A percentile compares a stretch with the other conserved stretches of the same genome.
phyloP scores from a whole-genome alignment of 2,329 filamentous ascomycete species.

The Chaetomiaceae sp. region DNA sequence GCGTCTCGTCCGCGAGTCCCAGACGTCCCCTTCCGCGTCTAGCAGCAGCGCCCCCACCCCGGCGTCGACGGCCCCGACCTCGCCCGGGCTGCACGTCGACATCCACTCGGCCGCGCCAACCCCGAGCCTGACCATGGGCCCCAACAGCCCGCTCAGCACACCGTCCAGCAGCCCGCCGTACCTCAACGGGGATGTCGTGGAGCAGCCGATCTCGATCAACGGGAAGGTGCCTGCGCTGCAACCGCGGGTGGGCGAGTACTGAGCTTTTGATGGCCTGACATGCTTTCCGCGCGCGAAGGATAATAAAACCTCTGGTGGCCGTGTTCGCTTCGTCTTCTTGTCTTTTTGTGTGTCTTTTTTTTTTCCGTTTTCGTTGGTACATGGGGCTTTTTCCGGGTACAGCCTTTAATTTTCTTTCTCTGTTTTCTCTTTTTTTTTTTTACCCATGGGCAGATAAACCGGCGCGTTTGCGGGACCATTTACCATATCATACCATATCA shows the following conservation, averaged over 20 bases:
- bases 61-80: slow-evolving; percentile 28
- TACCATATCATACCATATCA: no score
- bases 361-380: no score
- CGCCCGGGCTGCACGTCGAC: slow-evolving; percentile 41
- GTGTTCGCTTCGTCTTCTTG: neutral
- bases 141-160: slow-evolving; percentile 51
- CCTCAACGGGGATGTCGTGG: slow-evolving; percentile 53
- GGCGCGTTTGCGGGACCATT: no score
- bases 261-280: no score
- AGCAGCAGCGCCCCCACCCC: slow-evolving; percentile 26
- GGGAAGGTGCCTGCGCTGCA: neutral
- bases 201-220: slow-evolving; percentile 30
- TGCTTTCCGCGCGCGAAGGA: no score
- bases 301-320: no score
- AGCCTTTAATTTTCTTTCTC: neutral
- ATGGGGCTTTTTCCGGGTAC: no score
- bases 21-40: slow-evolving; percentile 16
- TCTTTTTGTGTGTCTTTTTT: neutral
- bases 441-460: neutral
- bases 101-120: slow-evolving; percentile 54
- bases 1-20: slow-evolving; percentile 40
- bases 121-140: slow-evolving; percentile 62
- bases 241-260: neutral
- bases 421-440: neutral
- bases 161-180: slow-evolving; percentile 59